Conservation (phyloP, 768 basidiomycete species). For the Mycena metata region DNA sequence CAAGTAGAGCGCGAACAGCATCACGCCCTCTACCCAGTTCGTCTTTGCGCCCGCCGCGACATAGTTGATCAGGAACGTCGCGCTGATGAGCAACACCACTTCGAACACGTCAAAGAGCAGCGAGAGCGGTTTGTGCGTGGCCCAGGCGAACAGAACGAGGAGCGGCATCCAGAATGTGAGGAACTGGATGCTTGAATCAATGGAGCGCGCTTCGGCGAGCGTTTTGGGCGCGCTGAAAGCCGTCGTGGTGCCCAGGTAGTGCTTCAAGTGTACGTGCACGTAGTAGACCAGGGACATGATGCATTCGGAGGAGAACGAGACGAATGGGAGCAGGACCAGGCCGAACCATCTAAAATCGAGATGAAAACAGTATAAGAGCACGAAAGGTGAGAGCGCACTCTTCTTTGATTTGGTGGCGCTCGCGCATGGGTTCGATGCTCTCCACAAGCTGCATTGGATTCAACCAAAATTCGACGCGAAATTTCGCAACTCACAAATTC, state of each 20-base stretch:
- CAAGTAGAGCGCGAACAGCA: constrained; percentile 68
- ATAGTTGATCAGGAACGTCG: constrained; percentile 84
- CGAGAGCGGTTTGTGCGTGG: constrained; percentile 68
- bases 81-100: constrained; percentile 72
- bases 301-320: constrained; percentile 81
- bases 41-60: constrained; percentile 84
- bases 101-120: constrained; percentile 82
- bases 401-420: constrained; percentile 56
- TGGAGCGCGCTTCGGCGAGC: constrained; percentile 77
- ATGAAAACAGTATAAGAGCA: constrained; percentile 15
- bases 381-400: constrained; percentile 58
- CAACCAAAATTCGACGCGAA: neutral
- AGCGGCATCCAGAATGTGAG: constrained; percentile 84
- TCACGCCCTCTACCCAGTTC: constrained; percentile 80
- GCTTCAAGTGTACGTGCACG: constrained; percentile 57
- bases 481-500: constrained; percentile 68
- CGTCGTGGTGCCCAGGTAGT: constrained; percentile 39
- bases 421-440: constrained; percentile 68
- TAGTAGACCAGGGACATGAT: constrained; percentile 71
- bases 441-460: constrained; percentile 66
- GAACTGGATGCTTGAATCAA: constrained; percentile 85
- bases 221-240: constrained; percentile 58
- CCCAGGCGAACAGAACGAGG: constrained; percentile 77
- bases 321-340: constrained; percentile 75
- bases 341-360: constrained; percentile 72